Percentiles rank a stretch among this genome's conserved stretches.
Conservation (phyloP, 495 filamentous ascomycete species). For the Xylaria palmicola region DNA sequence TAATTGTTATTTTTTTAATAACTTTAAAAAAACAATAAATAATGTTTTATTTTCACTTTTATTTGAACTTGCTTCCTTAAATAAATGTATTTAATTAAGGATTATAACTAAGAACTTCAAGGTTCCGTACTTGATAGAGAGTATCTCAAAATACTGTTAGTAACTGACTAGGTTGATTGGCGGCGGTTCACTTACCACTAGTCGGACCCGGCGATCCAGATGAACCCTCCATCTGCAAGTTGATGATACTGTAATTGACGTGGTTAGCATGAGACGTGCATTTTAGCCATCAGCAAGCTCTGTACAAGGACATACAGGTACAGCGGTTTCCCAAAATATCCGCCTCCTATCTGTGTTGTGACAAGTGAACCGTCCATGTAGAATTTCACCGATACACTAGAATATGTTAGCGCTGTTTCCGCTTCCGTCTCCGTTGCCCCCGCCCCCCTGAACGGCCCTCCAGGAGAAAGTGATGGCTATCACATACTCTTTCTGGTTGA, state of each 20-base stretch:
- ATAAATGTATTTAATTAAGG: too few relatives aligned
- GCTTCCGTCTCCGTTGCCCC: too few relatives aligned
- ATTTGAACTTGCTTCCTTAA: too few relatives aligned
- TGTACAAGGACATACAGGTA: conserved; percentile 38
- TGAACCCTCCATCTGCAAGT: conserved; percentile 52
- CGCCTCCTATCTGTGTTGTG: conserved; percentile 52
- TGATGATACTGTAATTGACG: conserved; percentile 37
- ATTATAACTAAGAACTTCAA: conserved; percentile 41
- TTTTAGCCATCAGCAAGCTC: background rate
- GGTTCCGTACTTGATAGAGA: conserved; percentile 40
- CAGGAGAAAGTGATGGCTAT: background rate
- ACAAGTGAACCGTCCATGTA: conserved; percentile 52
- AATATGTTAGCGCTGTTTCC: background rate
- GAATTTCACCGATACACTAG: conserved; percentile 47
- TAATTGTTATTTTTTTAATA: too few relatives aligned
- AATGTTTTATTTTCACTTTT: too few relatives aligned
- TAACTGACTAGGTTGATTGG: background rate
- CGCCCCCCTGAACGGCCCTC: background rate
- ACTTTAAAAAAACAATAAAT: too few relatives aligned
- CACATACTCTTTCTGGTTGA: conserved; percentile 48
- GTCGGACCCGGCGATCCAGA: conserved; percentile 48
- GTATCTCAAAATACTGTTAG: conserved; percentile 33
- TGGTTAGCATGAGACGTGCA: conserved; percentile 3
- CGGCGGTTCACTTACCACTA: conserved; percentile 30
- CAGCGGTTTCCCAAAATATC: conserved; percentile 49